Base-by-base conservation (phyloP, 1,284 basidiomycete genomes). In the Moniliella sp. region DNA sequence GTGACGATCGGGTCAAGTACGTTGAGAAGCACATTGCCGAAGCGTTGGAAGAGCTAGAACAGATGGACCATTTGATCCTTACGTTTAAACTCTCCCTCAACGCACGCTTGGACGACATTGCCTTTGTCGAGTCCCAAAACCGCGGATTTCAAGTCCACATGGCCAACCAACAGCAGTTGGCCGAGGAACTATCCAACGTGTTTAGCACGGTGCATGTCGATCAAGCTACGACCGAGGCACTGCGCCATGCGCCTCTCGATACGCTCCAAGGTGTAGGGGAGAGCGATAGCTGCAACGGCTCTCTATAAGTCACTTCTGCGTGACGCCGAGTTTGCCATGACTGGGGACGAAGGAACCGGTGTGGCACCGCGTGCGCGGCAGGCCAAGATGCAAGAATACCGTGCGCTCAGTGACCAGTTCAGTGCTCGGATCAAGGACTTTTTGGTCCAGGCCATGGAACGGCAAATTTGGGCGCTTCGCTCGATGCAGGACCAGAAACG, bases 61-160 rank as follows among this genome's bases (percentile, higher is more conserved):
- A 70, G 40, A 80, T 91, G 69, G 59, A 59, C 35, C 42, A 39
- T 15, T 50, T 50, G 40, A 45, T 59, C 14, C 42, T 45, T 10
- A 39, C 43, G 2, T 57, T 42, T 47, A 59, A 59, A 30, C 41
- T 51, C 25, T 42, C 48, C 31, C 43, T 59, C 37, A 56, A 57
- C 14, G 32, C 45, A 14, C 42, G 55, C 1, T 44, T 47, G 1
- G 54, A 99, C 35, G 91, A 99, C 57, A 94, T 99, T 37, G 72
- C 71, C 7, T 86, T 75, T 55, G 94, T 99, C 49, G 91, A 97
- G 64, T 78, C 78, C 2, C 91, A 97, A 61, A 88, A 91, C 55
- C 72, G 86, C 32, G 91, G 91, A 48, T 65, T 97, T 19, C 91
- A 99, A 63, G 84, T 97, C 1, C 88, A 97, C 53, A 94, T 76